Evolutionary conservation across 2,329 filamentous ascomycete genomes (phyloP).

Genomic region (Elsinoe necatrix): DNA sequence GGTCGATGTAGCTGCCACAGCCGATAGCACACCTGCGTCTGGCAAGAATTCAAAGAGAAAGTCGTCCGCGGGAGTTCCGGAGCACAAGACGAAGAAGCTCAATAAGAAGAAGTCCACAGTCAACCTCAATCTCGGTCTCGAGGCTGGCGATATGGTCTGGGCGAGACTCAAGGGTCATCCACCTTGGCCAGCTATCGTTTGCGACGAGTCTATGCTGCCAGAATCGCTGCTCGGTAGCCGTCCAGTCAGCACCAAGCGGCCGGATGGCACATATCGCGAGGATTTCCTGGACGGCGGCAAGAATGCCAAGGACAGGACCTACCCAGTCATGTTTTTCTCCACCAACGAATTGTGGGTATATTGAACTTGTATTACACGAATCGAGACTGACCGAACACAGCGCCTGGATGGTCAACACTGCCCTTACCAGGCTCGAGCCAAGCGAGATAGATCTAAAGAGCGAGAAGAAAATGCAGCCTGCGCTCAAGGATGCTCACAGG

Average conservation of each 20-base stretch:
- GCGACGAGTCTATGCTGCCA: slow-evolving; percentile 90
- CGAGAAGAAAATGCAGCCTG: slow-evolving; percentile 68
- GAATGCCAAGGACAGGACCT: slow-evolving; percentile 74
- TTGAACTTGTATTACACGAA: not conserved
- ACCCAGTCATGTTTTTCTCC: slow-evolving; percentile 87
- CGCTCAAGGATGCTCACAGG: slow-evolving; percentile 67
- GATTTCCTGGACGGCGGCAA: slow-evolving; percentile 84
- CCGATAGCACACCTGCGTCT: slow-evolving; percentile 22
- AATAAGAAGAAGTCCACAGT: slow-evolving; percentile 77
- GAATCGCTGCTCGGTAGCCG: slow-evolving; percentile 64
- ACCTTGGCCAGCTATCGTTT: slow-evolving; percentile 88
- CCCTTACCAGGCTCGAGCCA: slow-evolving; percentile 67
- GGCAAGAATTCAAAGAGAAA: slow-evolving; percentile 37
- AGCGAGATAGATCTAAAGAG: slow-evolving; percentile 62
- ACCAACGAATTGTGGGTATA: slow-evolving; percentile 92
- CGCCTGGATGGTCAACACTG: slow-evolving; percentile 82
- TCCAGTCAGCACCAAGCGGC: slow-evolving; percentile 72
- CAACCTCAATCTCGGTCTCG: slow-evolving; percentile 60
- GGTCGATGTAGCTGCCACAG: slow-evolving; percentile 12
- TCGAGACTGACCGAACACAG: slow-evolving; percentile 40
- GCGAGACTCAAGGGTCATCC: slow-evolving; percentile 92
- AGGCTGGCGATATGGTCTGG: slow-evolving; percentile 86
- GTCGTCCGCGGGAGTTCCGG: slow-evolving; percentile 56
- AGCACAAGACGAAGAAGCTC: slow-evolving; percentile 68
- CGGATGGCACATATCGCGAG: slow-evolving; percentile 79